phyloP scores from a whole-genome alignment of 768 basidiomycete genomes.

The Boletus vermiculosoides region DNA sequence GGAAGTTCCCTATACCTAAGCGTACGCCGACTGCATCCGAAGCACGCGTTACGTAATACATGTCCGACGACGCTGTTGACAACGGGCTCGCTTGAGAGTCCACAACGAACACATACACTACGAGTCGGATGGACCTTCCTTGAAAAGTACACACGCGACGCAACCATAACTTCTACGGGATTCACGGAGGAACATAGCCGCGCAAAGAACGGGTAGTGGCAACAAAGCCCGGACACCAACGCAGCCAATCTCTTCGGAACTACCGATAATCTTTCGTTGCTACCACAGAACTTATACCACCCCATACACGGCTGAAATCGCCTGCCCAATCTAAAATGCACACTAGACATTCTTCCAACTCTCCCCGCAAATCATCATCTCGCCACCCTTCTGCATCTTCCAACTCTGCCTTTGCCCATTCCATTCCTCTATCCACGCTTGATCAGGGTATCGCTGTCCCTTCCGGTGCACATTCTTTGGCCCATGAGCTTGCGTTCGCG shows the following conservation, averaged over 20 bases:
- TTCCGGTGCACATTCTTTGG: constrained; percentile 58
- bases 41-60: constrained; percentile 18
- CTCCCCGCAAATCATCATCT: constrained; percentile 30
- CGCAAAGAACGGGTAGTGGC: constrained; percentile 4
- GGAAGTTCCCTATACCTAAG: not conserved
- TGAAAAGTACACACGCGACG: constrained; percentile 17
- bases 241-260: constrained; percentile 15
- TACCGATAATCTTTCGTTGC: constrained; percentile 4
- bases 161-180: constrained; percentile 5
- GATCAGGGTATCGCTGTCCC: constrained; percentile 32
- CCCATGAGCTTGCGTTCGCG: constrained; percentile 84
- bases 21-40: not conserved
- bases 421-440: constrained; percentile 32
- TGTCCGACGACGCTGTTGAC: not conserved
- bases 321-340: constrained; percentile 21
- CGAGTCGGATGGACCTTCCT: constrained; percentile 29
- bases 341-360: constrained; percentile 25
- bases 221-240: constrained; percentile 3
- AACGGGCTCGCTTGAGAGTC: not conserved
- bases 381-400: constrained; percentile 29
- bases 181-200: constrained; percentile 1
- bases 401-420: constrained; percentile 18
- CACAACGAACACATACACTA: constrained; percentile 10
- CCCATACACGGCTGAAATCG: not conserved
- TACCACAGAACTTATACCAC: constrained; percentile 14